phyloP scores from a whole-genome alignment of 345 rosid genomes.

The Eucalyptus sp. region DNA sequence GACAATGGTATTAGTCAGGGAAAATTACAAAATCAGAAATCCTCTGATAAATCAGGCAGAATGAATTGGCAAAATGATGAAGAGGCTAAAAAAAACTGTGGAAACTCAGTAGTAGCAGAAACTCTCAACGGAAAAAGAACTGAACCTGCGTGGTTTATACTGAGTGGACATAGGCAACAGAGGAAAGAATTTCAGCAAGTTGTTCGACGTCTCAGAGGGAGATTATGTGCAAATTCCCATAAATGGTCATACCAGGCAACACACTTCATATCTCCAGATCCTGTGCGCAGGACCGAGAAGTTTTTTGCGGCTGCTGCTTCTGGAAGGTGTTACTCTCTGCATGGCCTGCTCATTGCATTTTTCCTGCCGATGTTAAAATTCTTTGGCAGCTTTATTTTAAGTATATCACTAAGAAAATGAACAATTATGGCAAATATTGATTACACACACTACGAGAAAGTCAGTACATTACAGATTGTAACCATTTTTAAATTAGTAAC shows the following conservation, averaged over 20 bases:
- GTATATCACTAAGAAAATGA: neutral
- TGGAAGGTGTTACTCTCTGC: slow-evolving; percentile 14
- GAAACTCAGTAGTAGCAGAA: slow-evolving; percentile 1
- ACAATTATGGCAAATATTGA: neutral
- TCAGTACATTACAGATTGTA: neutral
- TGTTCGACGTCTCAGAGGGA: slow-evolving; percentile 58
- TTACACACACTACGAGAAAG: neutral
- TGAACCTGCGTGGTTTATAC: slow-evolving; percentile 47
- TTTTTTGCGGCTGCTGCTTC: slow-evolving; percentile 23
- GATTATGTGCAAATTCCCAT: slow-evolving; percentile 79
- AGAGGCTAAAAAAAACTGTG: slow-evolving; percentile 5
- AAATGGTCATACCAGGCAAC: slow-evolving; percentile 98
- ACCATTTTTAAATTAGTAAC: neutral
- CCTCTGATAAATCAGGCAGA: slow-evolving; percentile 9
- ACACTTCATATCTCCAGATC: slow-evolving; percentile 63
- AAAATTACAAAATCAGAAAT: slow-evolving; percentile 4
- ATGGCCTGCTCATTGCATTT: neutral
- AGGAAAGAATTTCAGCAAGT: slow-evolving; percentile 70
- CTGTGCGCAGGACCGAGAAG: slow-evolving; percentile 81
- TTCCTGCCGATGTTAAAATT: neutral
- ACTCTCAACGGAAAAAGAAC: slow-evolving; percentile 2
- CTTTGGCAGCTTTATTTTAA: neutral
- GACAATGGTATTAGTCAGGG: neutral
- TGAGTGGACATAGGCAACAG: slow-evolving; percentile 61
- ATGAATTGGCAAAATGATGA: slow-evolving; percentile 5